Evolutionary conservation across 768 basidiomycete species (phyloP).

Genomic region (Kwoniella pini): DNA sequence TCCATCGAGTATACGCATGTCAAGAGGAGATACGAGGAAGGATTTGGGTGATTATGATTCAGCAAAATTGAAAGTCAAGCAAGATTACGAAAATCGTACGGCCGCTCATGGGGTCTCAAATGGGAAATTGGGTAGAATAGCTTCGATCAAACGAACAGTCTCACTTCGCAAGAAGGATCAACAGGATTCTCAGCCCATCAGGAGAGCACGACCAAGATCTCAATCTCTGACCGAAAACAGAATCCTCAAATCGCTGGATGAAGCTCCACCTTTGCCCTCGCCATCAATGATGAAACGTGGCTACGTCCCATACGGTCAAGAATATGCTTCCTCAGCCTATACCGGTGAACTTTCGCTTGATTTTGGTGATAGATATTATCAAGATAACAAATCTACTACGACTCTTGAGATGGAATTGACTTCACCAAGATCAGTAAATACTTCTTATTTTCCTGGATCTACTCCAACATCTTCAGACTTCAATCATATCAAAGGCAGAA

Average conservation of each 20-base stretch:
- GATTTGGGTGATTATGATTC: constrained; percentile 21
- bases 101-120: too few species aligned
- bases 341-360: constrained; percentile 26
- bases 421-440: constrained; percentile 14
- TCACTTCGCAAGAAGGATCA: constrained; percentile 19
- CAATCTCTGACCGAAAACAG: constrained; percentile 12
- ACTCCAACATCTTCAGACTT: constrained; percentile 6
- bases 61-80: constrained; percentile 18
- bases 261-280: constrained; percentile 17
- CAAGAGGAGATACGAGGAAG: constrained; percentile 21
- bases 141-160: constrained; percentile 2
- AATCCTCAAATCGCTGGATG: neutral
- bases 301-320: neutral
- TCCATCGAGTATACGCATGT: constrained; percentile 17
- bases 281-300: constrained; percentile 5
- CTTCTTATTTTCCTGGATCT: constrained; percentile 21
- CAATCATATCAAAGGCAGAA: neutral
- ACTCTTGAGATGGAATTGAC: constrained; percentile 1
- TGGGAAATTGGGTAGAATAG: constrained; percentile 2
- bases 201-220: constrained; percentile 22
- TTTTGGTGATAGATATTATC: constrained; percentile 22
- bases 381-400: neutral
- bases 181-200: neutral
- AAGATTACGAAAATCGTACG: constrained; percentile 17
- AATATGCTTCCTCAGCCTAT: neutral